Percentiles rank a stretch among this genome's conserved stretches.
Evolutionary conservation across 2,329 filamentous ascomycete genomes (phyloP).

Genomic region (Ceratocystis harringtonii): DNA sequence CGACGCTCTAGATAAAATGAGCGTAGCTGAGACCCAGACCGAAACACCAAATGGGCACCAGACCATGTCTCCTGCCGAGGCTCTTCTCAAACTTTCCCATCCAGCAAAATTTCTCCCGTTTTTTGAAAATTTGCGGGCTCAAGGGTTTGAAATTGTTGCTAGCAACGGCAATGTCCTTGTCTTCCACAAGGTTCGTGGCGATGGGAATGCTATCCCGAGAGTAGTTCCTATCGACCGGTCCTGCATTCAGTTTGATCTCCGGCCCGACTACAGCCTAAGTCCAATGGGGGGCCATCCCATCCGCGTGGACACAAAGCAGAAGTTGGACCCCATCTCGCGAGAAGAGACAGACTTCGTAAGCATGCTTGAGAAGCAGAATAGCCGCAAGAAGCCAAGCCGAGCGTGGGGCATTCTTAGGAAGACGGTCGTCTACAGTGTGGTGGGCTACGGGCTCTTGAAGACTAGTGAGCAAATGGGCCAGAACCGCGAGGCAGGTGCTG

Average conservation of each 20-base stretch:
- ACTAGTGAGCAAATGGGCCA: slow-evolving; percentile 4
- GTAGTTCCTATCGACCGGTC: slow-evolving; percentile 6
- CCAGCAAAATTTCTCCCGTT: slow-evolving; percentile 51
- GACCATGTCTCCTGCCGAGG: slow-evolving; percentile 38
- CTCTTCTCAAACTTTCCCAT: slow-evolving; percentile 44
- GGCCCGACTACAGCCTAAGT: slow-evolving; percentile 7
- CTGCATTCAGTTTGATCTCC: background rate
- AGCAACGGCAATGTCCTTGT: slow-evolving; percentile 49
- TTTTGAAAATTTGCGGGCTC: slow-evolving; percentile 40
- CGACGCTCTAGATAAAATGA: slow-evolving; percentile 46
- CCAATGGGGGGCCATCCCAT: slow-evolving; percentile 8
- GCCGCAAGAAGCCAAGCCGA: background rate
- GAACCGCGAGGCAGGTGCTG: background rate
- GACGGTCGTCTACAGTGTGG: slow-evolving; percentile 15
- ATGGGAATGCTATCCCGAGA: slow-evolving; percentile 18
- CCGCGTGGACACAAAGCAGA: slow-evolving; percentile 4
- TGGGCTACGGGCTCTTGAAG: slow-evolving; percentile 4
- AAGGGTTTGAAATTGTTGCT: slow-evolving; percentile 53
- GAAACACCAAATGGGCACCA: slow-evolving; percentile 28
- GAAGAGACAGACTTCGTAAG: slow-evolving; percentile 1
- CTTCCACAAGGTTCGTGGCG: slow-evolving; percentile 43
- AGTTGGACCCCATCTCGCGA: background rate
- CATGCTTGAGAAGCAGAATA: slow-evolving; percentile 7
- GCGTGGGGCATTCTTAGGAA: slow-evolving; percentile 15
- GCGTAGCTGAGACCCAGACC: slow-evolving; percentile 35